Evolutionary conservation across 768 basidiomycete genomes (phyloP), one percentile per base, ranked within the genome.

Genomic region (Lactarius sanguifluus): DNA sequence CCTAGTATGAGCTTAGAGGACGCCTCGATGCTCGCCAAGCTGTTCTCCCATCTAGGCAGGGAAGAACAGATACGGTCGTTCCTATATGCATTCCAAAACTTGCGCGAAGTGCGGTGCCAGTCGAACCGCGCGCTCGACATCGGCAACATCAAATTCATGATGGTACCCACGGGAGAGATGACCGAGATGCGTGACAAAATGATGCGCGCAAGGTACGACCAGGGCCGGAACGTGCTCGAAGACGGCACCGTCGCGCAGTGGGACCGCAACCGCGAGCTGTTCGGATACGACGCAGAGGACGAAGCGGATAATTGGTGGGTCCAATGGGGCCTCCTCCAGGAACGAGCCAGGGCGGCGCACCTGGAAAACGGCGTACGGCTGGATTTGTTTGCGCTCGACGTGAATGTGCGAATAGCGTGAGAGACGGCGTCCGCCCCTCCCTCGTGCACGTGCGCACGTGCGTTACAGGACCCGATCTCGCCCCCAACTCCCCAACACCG

Each of bases 231-330:
- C 57, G 72, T 69, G 34, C 63, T 72, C n/a, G 72, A 72, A 56
- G 72, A 71, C 64, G 63, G 65, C 34, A 68, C 62, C 16, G 58
- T 67, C 32, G 68, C 72, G 28, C 70, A 67, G n/a, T 75, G 76
- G 73, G 76, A 77, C 40, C 74, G 74, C 59, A 70, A 76, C 52
- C 61, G 71, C 30, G 72, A 74, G 55, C 62, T 76, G 34, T 78
- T 75, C 57, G 73, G 72, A 12, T 79, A 78, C 62, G 75, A 78
- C 57, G 75, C 76, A 36, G 75, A 76, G 70, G 77, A 78, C 61
- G 76, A 74, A 62, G 76, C 76, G 54, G 77, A 78, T 56, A 74
- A 77, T 62, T 78, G 77, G 77, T 78, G 76, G 76, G 72, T 77
- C 18, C 64, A 73, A n/a, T 77, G 77, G 77, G 77, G 77, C 43